Conservation (phyloP, 441 rosid species). For the Gossypium schwendimanii region DNA sequence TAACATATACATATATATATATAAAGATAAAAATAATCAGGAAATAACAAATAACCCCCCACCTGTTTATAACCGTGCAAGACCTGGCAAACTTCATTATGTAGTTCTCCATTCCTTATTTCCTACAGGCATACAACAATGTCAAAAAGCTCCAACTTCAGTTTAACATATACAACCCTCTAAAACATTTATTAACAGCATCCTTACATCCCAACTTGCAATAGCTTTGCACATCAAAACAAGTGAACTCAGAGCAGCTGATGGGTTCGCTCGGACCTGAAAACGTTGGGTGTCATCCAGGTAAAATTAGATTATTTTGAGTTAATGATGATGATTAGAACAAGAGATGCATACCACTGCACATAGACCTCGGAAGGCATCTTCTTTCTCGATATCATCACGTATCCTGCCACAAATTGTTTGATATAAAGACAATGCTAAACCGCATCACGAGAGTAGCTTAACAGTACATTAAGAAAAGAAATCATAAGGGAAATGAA, state of each 20-base stretch:
- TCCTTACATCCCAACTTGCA: conserved; percentile 96
- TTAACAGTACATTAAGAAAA: neutral
- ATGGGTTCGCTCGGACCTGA: conserved; percentile 87
- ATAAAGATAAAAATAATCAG: neutral
- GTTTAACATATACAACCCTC: neutral
- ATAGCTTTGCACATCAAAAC: conserved; percentile 80
- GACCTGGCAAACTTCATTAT: conserved; percentile 83
- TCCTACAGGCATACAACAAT: conserved; percentile 32
- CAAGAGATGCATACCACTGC: conserved; percentile 62
- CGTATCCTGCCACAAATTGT: conserved; percentile 57
- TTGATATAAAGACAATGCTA: neutral
- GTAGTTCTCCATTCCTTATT: conserved; percentile 78
- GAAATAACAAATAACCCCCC: conserved; percentile 13
- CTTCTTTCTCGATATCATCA: conserved; percentile 95
- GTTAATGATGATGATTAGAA: neutral
- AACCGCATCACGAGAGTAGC: neutral
- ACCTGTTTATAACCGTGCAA: conserved; percentile 83
- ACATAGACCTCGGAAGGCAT: conserved; percentile 96
- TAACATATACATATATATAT: neutral
- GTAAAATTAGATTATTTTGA: neutral
- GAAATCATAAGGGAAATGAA: neutral
- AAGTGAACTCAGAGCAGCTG: conserved; percentile 85
- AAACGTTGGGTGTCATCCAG: conserved; percentile 9
- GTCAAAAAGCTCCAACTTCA: neutral
- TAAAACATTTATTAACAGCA: conserved; percentile 1